Conservation (phyloP, 1,139 yeast genomes). For the Geotrichum reessii region DNA sequence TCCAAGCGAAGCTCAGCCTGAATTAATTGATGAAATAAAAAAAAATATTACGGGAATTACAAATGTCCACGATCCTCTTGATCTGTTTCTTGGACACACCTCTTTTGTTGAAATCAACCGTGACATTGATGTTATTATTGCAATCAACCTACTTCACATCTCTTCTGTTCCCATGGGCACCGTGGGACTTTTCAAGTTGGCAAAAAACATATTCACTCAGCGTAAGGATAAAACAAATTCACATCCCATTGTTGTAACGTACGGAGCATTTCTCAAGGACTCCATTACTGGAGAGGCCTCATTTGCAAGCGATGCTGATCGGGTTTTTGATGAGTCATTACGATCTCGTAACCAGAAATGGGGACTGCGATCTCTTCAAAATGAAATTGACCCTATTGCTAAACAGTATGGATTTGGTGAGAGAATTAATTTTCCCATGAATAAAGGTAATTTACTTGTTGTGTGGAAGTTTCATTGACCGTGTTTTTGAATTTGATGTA, state of each 20-base stretch:
- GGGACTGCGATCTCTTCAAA: constrained; percentile 4
- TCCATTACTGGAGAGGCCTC: neutral
- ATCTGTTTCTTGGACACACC: neutral
- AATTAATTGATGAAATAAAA: neutral
- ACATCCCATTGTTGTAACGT: neutral
- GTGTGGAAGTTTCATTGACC: constrained; percentile 1
- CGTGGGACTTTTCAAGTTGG: constrained; percentile 2
- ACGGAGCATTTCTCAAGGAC: constrained; percentile 9
- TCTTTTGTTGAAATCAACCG: neutral
- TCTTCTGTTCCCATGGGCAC: constrained; percentile 2
- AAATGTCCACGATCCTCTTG: neutral
- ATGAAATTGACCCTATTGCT: constrained; percentile 10
- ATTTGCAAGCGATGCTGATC: constrained; percentile 5
- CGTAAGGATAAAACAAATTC: neutral
- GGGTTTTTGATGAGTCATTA: constrained; percentile 6
- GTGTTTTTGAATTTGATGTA: neutral
- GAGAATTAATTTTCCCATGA: constrained; percentile 1
- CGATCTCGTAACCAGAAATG: constrained; percentile 2
- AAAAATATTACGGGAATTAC: neutral
- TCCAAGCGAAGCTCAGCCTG: constrained; percentile 12
- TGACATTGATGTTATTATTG: neutral
- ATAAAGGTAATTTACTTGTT: constrained; percentile 5
- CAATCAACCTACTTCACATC: constrained; percentile 12
- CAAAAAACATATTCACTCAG: neutral
- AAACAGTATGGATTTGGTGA: constrained; percentile 2